Conservation (phyloP, 345 rosid species). For the Lumnitzera racemosa region DNA sequence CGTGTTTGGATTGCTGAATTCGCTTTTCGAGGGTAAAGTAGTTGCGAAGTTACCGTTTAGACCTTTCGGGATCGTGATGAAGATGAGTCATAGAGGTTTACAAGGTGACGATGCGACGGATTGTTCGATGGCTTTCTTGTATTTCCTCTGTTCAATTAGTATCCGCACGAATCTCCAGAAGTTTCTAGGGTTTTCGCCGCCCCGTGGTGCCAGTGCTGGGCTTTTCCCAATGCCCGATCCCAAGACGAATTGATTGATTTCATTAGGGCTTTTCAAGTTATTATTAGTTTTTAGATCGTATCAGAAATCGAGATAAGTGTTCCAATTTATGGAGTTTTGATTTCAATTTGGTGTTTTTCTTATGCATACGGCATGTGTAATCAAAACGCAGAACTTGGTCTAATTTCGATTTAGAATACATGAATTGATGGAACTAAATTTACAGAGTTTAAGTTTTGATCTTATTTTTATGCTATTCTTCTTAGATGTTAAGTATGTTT, state of each 20-base stretch:
- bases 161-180: slow-evolving; percentile 87
- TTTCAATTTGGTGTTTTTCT: no score
- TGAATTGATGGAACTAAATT: no score
- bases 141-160: slow-evolving; percentile 79
- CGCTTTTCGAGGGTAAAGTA: slow-evolving; percentile 89
- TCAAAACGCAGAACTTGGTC: no score
- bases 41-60: slow-evolving; percentile 88
- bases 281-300: neutral
- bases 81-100: slow-evolving; percentile 92
- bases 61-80: slow-evolving; percentile 69
- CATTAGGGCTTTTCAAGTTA: neutral
- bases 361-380: no score
- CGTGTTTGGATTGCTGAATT: slow-evolving; percentile 83
- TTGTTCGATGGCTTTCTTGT: slow-evolving; percentile 92
- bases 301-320: no score
- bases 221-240: slow-evolving; percentile 96
- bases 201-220: slow-evolving; percentile 64
- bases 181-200: slow-evolving; percentile 75
- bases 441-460: no score
- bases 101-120: slow-evolving; percentile 80
- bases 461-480: no score
- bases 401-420: no score
- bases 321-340: no score
- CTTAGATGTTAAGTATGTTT: no score
- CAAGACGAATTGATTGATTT: slow-evolving; percentile 47